Percentiles rank a stretch among this genome's conserved stretches.
Conservation (phyloP, 2,329 filamentous ascomycete species). For the Xylariaceae sp. region DNA sequence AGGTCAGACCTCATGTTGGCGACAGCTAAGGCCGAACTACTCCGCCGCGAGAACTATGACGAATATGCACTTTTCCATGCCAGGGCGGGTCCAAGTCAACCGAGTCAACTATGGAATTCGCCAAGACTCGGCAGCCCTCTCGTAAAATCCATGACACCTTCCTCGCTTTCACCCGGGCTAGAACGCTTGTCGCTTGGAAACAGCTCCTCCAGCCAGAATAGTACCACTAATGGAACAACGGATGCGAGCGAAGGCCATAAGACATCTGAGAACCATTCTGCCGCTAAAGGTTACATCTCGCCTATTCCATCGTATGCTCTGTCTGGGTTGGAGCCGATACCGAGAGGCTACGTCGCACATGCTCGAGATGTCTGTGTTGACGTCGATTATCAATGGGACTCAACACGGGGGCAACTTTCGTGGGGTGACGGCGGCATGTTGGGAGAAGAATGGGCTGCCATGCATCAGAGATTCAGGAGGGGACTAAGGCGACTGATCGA, state of each 20-base stretch:
- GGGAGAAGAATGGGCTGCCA: conserved; percentile 91
- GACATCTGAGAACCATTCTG: conserved; percentile 8
- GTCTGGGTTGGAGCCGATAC: conserved; percentile 75
- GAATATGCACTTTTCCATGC: conserved; percentile 37
- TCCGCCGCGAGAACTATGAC: conserved; percentile 68
- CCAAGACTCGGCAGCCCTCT: conserved; percentile 17
- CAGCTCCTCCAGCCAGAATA: conserved; percentile 11
- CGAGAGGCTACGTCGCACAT: conserved; percentile 82
- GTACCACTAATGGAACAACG: conserved; percentile 6
- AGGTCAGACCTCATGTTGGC: conserved; percentile 83
- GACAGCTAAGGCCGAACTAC: conserved; percentile 79
- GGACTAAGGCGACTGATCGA: conserved; percentile 75
- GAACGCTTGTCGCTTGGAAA: conserved; percentile 19
- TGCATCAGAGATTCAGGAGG: conserved; percentile 85
- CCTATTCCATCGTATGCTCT: conserved; percentile 81
- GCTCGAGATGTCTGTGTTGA: conserved; percentile 80
- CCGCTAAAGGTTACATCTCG: conserved; percentile 56
- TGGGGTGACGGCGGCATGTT: conserved; percentile 88
- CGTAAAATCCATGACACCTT: conserved; percentile 16
- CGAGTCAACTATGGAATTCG: conserved; percentile 36
- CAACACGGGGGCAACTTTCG: conserved; percentile 68
- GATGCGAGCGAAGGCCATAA: neutral
- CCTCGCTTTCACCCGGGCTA: conserved; percentile 10
- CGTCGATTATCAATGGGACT: conserved; percentile 96
- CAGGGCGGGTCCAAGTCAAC: conserved; percentile 17